A percentile compares a stretch with the other conserved stretches of the same genome.
These are phyloP conservation scores for Carallia brachiata DNA, from an alignment of 345 rosid genomes.

Conservation along the genomic window DNA sequence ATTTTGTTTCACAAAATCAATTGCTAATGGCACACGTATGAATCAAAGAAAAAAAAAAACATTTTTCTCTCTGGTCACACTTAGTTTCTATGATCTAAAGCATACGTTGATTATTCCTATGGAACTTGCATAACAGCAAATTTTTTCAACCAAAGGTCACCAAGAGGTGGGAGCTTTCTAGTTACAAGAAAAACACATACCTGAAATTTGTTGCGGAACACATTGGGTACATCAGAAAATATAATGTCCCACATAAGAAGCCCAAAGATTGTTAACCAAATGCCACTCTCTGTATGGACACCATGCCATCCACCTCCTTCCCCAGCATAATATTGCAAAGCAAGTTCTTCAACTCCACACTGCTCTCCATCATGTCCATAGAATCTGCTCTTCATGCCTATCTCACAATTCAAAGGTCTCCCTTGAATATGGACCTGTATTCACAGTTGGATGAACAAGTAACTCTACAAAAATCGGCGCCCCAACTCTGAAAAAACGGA, in stretches of 20 bases:
- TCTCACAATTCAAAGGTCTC: constrained; percentile 78
- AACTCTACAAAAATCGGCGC: neutral
- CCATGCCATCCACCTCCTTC: constrained; percentile 93
- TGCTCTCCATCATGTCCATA: constrained; percentile 88
- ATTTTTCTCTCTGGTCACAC: too few species aligned
- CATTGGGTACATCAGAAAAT: constrained; percentile 69
- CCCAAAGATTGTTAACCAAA: constrained; percentile 87
- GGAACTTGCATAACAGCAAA: neutral
- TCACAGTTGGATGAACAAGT: constrained; percentile 4
- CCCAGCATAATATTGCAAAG: constrained; percentile 77
- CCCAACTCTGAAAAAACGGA: constrained; percentile 8
- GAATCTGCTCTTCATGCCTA: constrained; percentile 73
- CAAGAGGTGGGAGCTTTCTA: neutral
- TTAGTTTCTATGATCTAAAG: neutral
- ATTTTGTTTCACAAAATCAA: too few species aligned
- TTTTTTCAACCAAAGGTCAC: neutral
- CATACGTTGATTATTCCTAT: neutral
- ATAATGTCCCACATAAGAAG: constrained; percentile 91
- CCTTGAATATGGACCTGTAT: constrained; percentile 75
- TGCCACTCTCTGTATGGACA: constrained; percentile 81
- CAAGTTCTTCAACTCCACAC: constrained; percentile 95
- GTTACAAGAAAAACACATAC: constrained; percentile 28
- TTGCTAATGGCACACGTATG: too few species aligned
- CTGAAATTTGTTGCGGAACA: constrained; percentile 80
- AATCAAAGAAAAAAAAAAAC: too few species aligned